Percentiles rank a stretch among this genome's conserved stretches.
phyloP scores from a whole-genome alignment of 441 rosid species.

The Dalechampia spathulata region DNA sequence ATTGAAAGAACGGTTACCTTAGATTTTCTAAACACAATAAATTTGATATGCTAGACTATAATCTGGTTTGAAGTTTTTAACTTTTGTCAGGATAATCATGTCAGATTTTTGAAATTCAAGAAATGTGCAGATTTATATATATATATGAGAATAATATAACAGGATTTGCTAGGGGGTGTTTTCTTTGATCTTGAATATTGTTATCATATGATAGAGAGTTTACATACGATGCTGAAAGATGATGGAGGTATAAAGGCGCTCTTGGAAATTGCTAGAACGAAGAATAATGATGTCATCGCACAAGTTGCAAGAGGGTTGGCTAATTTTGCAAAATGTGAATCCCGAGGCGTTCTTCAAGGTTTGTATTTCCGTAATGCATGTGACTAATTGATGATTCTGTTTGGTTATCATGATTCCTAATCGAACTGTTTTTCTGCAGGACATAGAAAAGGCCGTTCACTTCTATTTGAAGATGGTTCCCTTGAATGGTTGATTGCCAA shows the following conservation, averaged over 20 bases:
- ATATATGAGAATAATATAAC: too few species aligned
- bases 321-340: conserved; percentile 92
- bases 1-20: too few species aligned
- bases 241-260: conserved; percentile 78
- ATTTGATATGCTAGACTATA: not conserved
- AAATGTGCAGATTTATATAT: too few species aligned
- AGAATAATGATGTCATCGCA: conserved; percentile 60
- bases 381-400: not conserved
- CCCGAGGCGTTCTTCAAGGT: conserved; percentile 79
- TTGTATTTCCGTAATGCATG: not conserved
- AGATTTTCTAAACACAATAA: not conserved
- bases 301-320: conserved; percentile 97
- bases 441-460: conserved; percentile 62
- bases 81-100: not conserved
- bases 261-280: conserved; percentile 48
- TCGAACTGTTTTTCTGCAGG: conserved; percentile 32
- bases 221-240: conserved; percentile 63
- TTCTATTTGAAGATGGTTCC: conserved; percentile 64
- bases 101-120: not conserved
- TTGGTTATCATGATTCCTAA: conserved; percentile 7
- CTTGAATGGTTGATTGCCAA: conserved; percentile 71
- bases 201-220: conserved; percentile 41
- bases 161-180: too few species aligned
- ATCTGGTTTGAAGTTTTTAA: not conserved
- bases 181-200: not conserved